A percentile compares a stretch with the other conserved stretches of the same genome.
phyloP scores from a whole-genome alignment of 805 yeast species.

The Saturnispora diversa region DNA sequence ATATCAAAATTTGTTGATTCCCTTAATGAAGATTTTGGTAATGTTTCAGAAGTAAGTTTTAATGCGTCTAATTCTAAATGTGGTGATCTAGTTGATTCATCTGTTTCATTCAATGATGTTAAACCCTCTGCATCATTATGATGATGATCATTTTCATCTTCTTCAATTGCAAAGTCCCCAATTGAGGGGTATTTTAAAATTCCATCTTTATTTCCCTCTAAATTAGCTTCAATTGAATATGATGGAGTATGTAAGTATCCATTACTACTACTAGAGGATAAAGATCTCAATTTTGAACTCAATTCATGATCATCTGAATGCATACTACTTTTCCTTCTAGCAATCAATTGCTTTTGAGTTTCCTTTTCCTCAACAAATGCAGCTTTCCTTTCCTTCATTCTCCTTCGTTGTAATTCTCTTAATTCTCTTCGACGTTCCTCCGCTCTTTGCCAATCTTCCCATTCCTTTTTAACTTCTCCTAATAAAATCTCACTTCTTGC shows the following conservation, averaged over 20 bases:
- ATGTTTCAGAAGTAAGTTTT: background rate
- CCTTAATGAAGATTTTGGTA: conserved; percentile 1
- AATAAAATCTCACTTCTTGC: conserved; percentile 27
- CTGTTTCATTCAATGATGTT: background rate
- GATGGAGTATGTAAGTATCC: background rate
- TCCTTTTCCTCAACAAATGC: conserved; percentile 12
- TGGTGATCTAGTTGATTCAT: background rate
- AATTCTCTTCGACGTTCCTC: conserved; percentile 20
- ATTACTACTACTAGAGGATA: conserved; percentile 17
- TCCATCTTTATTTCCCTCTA: conserved; percentile 1
- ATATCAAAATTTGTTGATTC: conserved; percentile 12
- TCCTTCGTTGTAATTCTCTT: conserved; percentile 19
- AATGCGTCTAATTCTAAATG: too few relatives aligned
- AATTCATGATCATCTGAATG: conserved; percentile 16
- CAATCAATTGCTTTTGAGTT: conserved; percentile 6
- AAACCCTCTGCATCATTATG: background rate
- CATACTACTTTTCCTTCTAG: conserved; percentile 16
- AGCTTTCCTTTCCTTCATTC: conserved; percentile 17
- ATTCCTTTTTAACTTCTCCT: conserved; percentile 21
- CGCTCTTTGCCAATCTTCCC: conserved; percentile 19
- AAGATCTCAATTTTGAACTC: conserved; percentile 20
- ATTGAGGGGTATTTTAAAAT: conserved; percentile 16
- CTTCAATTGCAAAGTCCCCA: conserved; percentile 14
- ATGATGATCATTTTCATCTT: conserved; percentile 11
- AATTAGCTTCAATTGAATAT: conserved; percentile 4